Base-by-base conservation (phyloP, 106 monocot genomes). In the Triglochin maritima region DNA sequence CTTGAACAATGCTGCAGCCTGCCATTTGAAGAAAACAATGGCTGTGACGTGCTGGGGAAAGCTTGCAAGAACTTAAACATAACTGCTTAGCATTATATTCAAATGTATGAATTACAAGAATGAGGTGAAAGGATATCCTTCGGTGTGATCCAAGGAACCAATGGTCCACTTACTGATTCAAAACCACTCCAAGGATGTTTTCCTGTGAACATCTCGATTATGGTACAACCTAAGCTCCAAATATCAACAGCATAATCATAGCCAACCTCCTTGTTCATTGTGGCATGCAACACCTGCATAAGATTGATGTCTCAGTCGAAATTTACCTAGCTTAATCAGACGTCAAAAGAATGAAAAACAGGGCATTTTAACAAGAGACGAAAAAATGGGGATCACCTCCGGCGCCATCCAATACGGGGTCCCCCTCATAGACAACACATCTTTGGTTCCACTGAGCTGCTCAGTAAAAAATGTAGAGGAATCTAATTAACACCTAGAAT, bases 381-480 rank as follows among this genome's bases (percentile, higher is more conserved):
- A 69, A 45, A 47, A 56, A 57, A 7, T 47, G 57, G 47, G 57
- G 45, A 54, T 47, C 80, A 96, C 95, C 90, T 96, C 90, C 44
- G 95, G 96, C 58, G 96, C 96, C 90, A 98, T 98, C 96, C 96
- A 98, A 59, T 87, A 84, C 14, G 95, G 95, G 63, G 87, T 87
- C 68, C 95, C 95, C 78, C 80, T 90, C 78, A 98, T 56, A 42
- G 91, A 98, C 66, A 84, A 74, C 43, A 73, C 83, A 46, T 80
- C 80, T 56, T 73, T 76, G 47, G 96, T 82, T 68, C 75, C 79
- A 74, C 77, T 92, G 63, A 98, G 78, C 96, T 75, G 67, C 42
- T 52, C 45, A 56, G 50, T 42, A 17, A 12, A 44, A 64, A 62
- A 62, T 10, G 47, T 61, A 11, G 7, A 41, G 41, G 5, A 12